Percentiles rank a stretch among this genome's conserved stretches.
Evolutionary conservation across 179 eudicot species (phyloP).

Genomic region (Pouteria campechiana): DNA sequence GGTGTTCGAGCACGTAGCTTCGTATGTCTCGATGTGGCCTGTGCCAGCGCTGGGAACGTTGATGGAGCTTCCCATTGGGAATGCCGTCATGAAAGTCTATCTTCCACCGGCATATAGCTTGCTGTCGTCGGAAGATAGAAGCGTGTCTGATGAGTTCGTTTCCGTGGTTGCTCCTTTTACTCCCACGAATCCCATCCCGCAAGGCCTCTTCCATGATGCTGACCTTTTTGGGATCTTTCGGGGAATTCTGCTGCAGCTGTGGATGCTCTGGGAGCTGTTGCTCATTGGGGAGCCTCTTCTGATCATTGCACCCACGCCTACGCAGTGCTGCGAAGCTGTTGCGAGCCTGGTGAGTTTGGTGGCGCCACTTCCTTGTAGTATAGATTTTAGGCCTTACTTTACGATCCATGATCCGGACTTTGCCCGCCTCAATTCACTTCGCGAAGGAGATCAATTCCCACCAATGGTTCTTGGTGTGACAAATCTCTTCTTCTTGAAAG

Average conservation of each 20-base stretch:
- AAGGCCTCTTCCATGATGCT: constrained; percentile 83
- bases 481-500: constrained; percentile 79
- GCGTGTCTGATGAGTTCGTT: constrained; percentile 46
- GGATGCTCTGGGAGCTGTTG: constrained; percentile 87
- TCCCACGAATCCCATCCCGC: constrained; percentile 71
- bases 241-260: constrained; percentile 72
- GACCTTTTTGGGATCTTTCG: constrained; percentile 71
- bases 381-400: constrained; percentile 94
- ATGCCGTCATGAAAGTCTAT: constrained; percentile 66
- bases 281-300: constrained; percentile 82
- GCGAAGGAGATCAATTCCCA: constrained; percentile 58
- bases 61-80: constrained; percentile 94
- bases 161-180: constrained; percentile 61
- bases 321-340: constrained; percentile 98
- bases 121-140: constrained; percentile 43
- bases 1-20: constrained; percentile 74
- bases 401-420: constrained; percentile 92
- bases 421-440: constrained; percentile 60
- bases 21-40: constrained; percentile 81
- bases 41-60: constrained; percentile 52
- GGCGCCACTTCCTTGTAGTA: constrained; percentile 82
- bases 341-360: constrained; percentile 86
- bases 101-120: constrained; percentile 84
- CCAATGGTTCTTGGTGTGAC: constrained; percentile 92
- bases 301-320: constrained; percentile 88